Conservation (phyloP, 768 basidiomycete species). For the Hericium rajendrae region DNA sequence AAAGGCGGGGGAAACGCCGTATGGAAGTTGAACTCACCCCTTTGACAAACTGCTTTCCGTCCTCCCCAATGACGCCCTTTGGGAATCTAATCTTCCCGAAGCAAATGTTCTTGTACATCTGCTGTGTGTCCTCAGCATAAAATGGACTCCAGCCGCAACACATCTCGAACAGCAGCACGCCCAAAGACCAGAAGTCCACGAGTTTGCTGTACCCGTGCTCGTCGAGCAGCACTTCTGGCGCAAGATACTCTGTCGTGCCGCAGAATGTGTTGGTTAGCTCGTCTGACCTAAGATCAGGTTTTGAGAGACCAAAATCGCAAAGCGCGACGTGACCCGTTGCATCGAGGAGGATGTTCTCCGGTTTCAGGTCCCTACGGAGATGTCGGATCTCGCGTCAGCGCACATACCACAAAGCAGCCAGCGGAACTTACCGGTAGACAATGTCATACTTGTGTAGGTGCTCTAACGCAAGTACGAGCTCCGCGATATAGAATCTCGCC, state of each 20-base stretch:
- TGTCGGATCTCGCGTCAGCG: background rate
- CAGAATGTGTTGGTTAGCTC: conserved; percentile 99
- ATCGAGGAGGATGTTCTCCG: conserved; percentile 96
- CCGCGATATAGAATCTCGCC: conserved; percentile 93
- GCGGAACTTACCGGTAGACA: conserved; percentile 69
- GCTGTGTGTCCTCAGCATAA: conserved; percentile 97
- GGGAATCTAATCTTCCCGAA: conserved; percentile 99
- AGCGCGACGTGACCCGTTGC: conserved; percentile 97
- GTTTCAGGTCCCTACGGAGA: conserved; percentile 75
- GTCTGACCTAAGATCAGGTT: conserved; percentile 86
- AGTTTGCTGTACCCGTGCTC: conserved; percentile 98
- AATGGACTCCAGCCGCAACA: conserved; percentile 99
- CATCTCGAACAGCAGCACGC: conserved; percentile 97
- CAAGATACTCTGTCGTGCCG: conserved; percentile 97
- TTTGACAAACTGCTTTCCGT: conserved; percentile 98
- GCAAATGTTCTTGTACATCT: conserved; percentile 99
- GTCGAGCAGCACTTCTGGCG: conserved; percentile 96
- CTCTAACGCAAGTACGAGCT: conserved; percentile 89
- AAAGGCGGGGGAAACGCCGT: background rate
- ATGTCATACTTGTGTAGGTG: conserved; percentile 98
- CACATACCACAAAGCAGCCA: background rate
- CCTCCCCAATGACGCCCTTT: conserved; percentile 91
- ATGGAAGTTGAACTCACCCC: conserved; percentile 50
- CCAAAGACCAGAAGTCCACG: conserved; percentile 97
- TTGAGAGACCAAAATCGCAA: conserved; percentile 97